phyloP scores from a whole-genome alignment of 2,329 filamentous ascomycete genomes.

The Trichoderma cornu-damae region DNA sequence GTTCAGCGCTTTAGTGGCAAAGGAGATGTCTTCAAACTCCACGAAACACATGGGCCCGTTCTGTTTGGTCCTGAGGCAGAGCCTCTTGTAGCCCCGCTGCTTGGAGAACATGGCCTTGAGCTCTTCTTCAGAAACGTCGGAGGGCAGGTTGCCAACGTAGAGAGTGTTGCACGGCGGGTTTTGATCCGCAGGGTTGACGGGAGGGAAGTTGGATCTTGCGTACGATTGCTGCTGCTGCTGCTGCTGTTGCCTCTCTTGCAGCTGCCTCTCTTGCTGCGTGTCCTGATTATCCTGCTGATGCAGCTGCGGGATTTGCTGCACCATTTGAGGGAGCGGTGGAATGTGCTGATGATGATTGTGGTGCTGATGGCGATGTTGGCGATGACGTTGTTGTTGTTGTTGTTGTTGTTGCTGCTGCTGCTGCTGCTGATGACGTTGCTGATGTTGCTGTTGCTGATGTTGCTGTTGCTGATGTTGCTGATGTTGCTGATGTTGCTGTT shows the following conservation, averaged over 20 bases:
- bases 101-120: conserved; percentile 90
- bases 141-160: conserved; percentile 93
- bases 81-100: conserved; percentile 88
- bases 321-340: background rate
- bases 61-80: conserved; percentile 90
- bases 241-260: conserved; percentile 20
- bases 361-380: conserved; percentile 22
- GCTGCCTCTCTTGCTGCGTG: background rate
- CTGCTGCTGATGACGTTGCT: conserved; percentile 31
- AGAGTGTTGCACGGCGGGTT: conserved; percentile 97
- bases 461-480: no score
- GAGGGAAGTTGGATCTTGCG: conserved; percentile 64
- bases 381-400: conserved; percentile 10
- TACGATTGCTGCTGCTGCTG: conserved; percentile 43
- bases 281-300: conserved; percentile 18
- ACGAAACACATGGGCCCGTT: conserved; percentile 99
- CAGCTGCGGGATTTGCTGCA: background rate
- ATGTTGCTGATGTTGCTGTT: background rate
- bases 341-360: conserved; percentile 18
- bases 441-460: background rate
- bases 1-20: conserved; percentile 83
- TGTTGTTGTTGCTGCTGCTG: background rate
- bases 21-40: conserved; percentile 90
- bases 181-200: conserved; percentile 89
- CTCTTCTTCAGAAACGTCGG: conserved; percentile 91